Evolutionary conservation across 176 grass and related monocot species (phyloP).

Genomic region (Raddia guianensis): DNA sequence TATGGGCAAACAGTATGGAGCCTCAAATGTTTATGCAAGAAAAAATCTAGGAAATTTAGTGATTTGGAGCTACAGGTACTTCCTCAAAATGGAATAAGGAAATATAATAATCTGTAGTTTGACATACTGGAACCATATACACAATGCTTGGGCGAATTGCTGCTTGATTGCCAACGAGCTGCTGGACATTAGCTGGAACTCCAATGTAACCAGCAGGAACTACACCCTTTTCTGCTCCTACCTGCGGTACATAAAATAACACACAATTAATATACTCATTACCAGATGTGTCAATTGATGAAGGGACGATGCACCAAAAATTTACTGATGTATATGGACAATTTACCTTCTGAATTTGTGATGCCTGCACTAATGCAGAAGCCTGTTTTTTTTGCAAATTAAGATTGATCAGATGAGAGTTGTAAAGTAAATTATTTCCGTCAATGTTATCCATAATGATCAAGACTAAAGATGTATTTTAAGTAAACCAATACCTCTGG

Average conservation of each 20-base stretch:
- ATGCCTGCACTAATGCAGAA: slow-evolving; percentile 46
- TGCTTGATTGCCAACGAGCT: slow-evolving; percentile 62
- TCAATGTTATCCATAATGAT: neutral
- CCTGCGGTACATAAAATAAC: slow-evolving; percentile 46
- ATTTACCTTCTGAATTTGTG: slow-evolving; percentile 61
- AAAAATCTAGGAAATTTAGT: slow-evolving; percentile 29
- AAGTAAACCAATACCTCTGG: slow-evolving; percentile 50
- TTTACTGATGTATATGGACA: slow-evolving; percentile 37
- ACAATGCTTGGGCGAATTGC: slow-evolving; percentile 83
- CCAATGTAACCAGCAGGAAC: slow-evolving; percentile 58
- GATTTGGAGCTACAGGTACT: slow-evolving; percentile 16
- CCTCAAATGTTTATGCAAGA: slow-evolving; percentile 30
- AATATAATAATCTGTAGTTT: slow-evolving; percentile 27
- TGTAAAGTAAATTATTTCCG: slow-evolving; percentile 32
- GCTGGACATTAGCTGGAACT: slow-evolving; percentile 68
- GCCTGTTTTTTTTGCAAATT: slow-evolving; percentile 49
- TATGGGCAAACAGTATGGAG: slow-evolving; percentile 2
- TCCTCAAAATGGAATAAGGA: neutral
- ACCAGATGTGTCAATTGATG: slow-evolving; percentile 7
- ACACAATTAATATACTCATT: slow-evolving; percentile 38
- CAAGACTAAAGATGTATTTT: slow-evolving; percentile 20
- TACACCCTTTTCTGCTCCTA: slow-evolving; percentile 51
- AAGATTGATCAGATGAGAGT: slow-evolving; percentile 31
- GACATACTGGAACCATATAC: slow-evolving; percentile 94
- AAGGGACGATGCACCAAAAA: slow-evolving; percentile 33